Percentiles rank a stretch among this genome's conserved stretches.
Conservation (phyloP, 345 rosid genomes). For the Gossypium stocksii region DNA sequence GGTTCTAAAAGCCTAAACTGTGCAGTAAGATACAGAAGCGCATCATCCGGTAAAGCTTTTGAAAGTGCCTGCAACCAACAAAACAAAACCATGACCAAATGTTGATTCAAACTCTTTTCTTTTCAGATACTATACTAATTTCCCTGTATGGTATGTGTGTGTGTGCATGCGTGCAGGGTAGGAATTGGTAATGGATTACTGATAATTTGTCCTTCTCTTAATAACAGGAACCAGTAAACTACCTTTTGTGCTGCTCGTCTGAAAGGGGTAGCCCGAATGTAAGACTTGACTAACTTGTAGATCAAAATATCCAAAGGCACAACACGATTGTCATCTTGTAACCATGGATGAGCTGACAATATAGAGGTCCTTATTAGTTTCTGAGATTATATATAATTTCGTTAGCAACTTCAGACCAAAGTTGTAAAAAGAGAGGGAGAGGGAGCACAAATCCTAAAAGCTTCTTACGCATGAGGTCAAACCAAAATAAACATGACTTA, state of each 20-base stretch:
- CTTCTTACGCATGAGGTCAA: not conserved
- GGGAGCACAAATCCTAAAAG: not conserved
- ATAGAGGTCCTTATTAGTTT: constrained; percentile 14
- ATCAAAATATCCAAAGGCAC: constrained; percentile 74
- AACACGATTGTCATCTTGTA: constrained; percentile 48
- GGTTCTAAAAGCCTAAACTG: constrained; percentile 86
- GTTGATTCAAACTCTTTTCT: not conserved
- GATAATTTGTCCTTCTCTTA: not conserved
- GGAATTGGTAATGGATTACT: not conserved
- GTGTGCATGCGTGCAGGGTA: no score
- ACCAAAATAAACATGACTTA: constrained; percentile 28
- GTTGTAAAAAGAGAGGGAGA: not conserved
- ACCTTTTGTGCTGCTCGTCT: constrained; percentile 87
- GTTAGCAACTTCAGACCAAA: not conserved
- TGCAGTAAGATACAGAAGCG: constrained; percentile 66
- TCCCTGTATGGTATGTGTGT: no score
- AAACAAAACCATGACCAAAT: constrained; percentile 9
- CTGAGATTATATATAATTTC: not conserved
- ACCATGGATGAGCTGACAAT: constrained; percentile 88
- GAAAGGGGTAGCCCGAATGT: constrained; percentile 69
- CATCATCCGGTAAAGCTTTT: constrained; percentile 83
- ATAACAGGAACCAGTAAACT: constrained; percentile 16
- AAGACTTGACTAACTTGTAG: constrained; percentile 73
- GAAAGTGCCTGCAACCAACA: constrained; percentile 69
- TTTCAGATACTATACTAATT: not conserved